A percentile compares a stretch with the other conserved stretches of the same genome.
Conservation (phyloP, 257 asterid genomes). For the Coffea eugenioides region DNA sequence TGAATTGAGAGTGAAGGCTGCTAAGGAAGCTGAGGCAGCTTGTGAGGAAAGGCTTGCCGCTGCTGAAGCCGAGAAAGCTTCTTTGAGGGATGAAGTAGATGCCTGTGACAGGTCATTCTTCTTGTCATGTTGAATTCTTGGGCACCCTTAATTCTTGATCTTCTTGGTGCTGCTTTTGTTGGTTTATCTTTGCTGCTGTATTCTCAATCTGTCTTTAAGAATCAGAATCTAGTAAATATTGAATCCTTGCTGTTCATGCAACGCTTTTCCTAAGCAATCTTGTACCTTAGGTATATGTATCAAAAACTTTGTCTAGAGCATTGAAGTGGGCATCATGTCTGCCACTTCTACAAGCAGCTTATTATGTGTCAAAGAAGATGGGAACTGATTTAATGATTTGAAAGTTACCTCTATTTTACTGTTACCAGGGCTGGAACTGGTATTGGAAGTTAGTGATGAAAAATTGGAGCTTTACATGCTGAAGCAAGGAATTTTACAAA, state of each 20-base stretch:
- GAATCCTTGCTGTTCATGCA: neutral
- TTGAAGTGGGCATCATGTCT: neutral
- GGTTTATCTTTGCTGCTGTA: neutral
- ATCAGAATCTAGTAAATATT: neutral
- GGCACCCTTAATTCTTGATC: neutral
- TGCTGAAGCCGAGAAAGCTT: constrained; percentile 85
- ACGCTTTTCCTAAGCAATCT: neutral
- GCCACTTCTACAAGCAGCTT: neutral
- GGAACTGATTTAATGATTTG: neutral
- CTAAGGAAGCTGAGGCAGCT: constrained; percentile 93
- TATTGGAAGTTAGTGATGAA: neutral
- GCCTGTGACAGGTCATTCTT: constrained; percentile 74
- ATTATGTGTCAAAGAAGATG: neutral
- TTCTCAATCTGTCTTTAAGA: neutral
- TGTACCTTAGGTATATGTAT: neutral
- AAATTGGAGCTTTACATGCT: no score
- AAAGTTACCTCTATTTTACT: neutral
- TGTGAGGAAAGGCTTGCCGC: constrained; percentile 83
- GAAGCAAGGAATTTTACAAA: neutral
- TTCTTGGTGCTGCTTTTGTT: neutral
- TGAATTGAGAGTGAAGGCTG: constrained; percentile 90
- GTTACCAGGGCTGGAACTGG: neutral
- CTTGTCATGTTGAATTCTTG: neutral
- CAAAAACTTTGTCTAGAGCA: neutral
- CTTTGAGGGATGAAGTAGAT: constrained; percentile 72